Evolutionary conservation across 371 early-diverging fungal species (phyloP), one percentile per base, ranked within the genome.

Genomic region (Mucor racemosus): DNA sequence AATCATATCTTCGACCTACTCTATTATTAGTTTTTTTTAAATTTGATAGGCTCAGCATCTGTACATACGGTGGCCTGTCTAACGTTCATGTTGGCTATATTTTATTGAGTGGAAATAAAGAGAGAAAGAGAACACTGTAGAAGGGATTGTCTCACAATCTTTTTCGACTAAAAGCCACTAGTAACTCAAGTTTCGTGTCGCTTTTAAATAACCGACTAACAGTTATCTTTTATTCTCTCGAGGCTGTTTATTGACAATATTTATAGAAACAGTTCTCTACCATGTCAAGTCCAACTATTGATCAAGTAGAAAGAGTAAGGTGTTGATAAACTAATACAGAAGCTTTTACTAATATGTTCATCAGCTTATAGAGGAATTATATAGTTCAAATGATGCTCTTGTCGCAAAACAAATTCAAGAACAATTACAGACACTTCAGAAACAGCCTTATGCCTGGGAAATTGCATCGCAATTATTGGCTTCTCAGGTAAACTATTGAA

Each of bases 1-100:
- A 46, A 92, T 79, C 78, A 93, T 76, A 72, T 95, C 95, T 39
- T 90, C 89, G 38, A 89, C 82, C 90, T 93, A 72, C 17, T 11
- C 10, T 44, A 17, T 15, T 19, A 21, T 50, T 19, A 50, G 50
- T 50, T 50, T 26, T 11, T 21, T 26, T 11, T 11, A 2, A 21
- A 8, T 5, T 17, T 7, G 8, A 44, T 44, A 17, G n/a, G 8
- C 7, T 17, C 17, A 17, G 44, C 8, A 17, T 17, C 44, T 44
- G 17, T 38, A 9, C 66, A 58, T 86, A 90, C 90, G 31, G 86
- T 88, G 44, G 90, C 90, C 74, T 88, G 86, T 70, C 90, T 78
- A 68, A 88, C 84, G 75, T 86, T 87, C 90, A 89, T 89, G 38
- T 44, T 69, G 15, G 33, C 15, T 34, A 55, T 55, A 33, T n/a